Conservation (phyloP, 1,284 basidiomycete species). For the Rhizoctonia solani region DNA sequence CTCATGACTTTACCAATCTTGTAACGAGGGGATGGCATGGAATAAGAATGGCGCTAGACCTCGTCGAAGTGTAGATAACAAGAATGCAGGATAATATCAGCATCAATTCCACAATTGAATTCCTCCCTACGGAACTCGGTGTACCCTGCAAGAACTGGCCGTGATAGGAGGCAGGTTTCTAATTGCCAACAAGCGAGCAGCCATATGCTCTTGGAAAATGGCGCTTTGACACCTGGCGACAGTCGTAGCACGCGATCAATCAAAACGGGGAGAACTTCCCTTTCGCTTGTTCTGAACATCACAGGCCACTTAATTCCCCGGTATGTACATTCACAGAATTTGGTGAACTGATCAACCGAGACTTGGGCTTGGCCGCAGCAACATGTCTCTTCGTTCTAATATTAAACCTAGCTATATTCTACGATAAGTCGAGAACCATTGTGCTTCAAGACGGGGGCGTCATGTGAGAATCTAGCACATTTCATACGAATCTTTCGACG, state of each 20-base stretch:
- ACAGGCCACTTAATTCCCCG: not conserved
- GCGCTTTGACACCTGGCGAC: not conserved
- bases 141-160: not conserved
- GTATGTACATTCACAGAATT: not conserved
- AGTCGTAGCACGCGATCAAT: not conserved
- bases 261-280: not conserved
- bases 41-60: not conserved
- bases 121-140: too few relatives aligned
- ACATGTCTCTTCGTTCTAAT: not conserved
- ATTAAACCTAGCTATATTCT: slow-evolving; percentile 6
- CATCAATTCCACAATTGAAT: too few relatives aligned
- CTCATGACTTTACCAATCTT: too few relatives aligned
- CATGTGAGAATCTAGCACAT: slow-evolving; percentile 6
- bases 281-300: not conserved
- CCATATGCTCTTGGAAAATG: slow-evolving; percentile 5
- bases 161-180: not conserved
- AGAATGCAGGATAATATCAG: too few relatives aligned
- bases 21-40: too few relatives aligned
- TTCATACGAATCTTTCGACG: not conserved
- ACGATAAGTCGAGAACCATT: slow-evolving; percentile 8
- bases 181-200: not conserved
- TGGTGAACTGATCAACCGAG: not conserved
- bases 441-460: not conserved
- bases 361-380: slow-evolving; percentile 17
- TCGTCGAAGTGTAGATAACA: too few relatives aligned